Conservation (phyloP, 345 rosid species). For the Rhodamnia rubescens region DNA sequence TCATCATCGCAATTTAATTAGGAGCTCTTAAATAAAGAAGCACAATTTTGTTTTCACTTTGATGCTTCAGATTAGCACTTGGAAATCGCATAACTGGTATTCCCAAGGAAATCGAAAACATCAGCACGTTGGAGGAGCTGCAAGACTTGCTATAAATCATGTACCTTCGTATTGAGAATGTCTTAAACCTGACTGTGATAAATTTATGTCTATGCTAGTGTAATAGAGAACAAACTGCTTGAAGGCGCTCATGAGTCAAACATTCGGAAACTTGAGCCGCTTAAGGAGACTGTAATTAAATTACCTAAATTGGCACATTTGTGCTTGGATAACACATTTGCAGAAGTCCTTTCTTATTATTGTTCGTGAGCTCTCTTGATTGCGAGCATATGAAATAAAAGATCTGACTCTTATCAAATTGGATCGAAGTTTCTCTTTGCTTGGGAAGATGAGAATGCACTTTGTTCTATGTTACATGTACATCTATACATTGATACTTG, state of each 20-base stretch:
- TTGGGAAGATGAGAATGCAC: neutral
- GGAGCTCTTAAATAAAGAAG: neutral
- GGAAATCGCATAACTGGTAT: conserved; percentile 71
- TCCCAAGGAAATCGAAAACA: conserved; percentile 46
- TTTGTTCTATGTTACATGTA: neutral
- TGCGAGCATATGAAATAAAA: neutral
- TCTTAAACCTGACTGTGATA: neutral
- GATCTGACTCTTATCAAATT: neutral
- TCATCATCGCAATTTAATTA: neutral
- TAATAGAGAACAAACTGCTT: conserved; percentile 50
- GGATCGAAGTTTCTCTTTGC: neutral
- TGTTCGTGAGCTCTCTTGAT: neutral
- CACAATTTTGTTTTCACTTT: neutral
- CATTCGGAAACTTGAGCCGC: conserved; percentile 50
- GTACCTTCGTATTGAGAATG: neutral
- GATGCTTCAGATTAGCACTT: conserved; percentile 25
- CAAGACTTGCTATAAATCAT: conserved; percentile 17
- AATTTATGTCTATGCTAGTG: conserved; percentile 15
- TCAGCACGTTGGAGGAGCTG: conserved; percentile 40
- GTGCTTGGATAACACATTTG: neutral
- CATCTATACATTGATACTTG: neutral
- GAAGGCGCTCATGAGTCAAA: conserved; percentile 46
- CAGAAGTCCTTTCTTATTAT: neutral
- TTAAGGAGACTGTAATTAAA: conserved; percentile 19
- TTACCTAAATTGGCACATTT: neutral